Base-by-base conservation (phyloP, 192 early-diverging fungal genomes). In the Geosiphon pyriformis region DNA sequence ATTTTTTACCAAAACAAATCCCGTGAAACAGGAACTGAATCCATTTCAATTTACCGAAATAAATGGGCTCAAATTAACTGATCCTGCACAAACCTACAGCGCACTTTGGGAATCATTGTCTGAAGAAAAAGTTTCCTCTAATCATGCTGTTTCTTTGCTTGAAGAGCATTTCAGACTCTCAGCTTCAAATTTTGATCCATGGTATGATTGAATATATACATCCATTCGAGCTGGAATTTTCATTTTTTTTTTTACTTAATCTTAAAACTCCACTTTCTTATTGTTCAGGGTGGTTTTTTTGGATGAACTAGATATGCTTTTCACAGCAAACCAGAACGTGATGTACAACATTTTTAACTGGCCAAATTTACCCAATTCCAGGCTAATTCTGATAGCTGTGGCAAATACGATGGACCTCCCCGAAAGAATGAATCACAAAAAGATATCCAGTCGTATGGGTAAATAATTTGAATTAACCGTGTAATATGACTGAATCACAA, bases 271-370 rank as follows among this genome's bases (percentile, higher is more conserved):
- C n/a, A n/a, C 8, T 34, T 23, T 26, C 46, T 34, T 33, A 80
- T 18, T 46, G 55, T 46, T 29, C 63, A 93, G 92, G 35, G 89
- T 99, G 4, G 90, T 98, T 1, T 70, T 99, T 51, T 90, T 99
- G 83, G 97, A 99, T 70, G 97, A 99, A 75, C 80, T 99, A 46
- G 97, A 99, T 73, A 72, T 97, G 11, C 75, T 99, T 22, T 91
- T 96, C 4, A 94, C 93, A 0, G 88, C 90, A 64, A 92, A 90
- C 53, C 95, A 96, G 67, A 82, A 83, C 1, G 90, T 99, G 49
- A 90, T 99, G 81, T 98, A 97, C 77, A 99, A 98, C 72, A 93
- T 99, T 67, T 97, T 99, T 65, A 92, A 98, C 52, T 99, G 95
- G 95, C 94, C 97, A 18, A 90, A 87, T 49, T 82, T 90, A 25